Conservation (phyloP, 306 rosid species). For the Cicer arietinum region DNA sequence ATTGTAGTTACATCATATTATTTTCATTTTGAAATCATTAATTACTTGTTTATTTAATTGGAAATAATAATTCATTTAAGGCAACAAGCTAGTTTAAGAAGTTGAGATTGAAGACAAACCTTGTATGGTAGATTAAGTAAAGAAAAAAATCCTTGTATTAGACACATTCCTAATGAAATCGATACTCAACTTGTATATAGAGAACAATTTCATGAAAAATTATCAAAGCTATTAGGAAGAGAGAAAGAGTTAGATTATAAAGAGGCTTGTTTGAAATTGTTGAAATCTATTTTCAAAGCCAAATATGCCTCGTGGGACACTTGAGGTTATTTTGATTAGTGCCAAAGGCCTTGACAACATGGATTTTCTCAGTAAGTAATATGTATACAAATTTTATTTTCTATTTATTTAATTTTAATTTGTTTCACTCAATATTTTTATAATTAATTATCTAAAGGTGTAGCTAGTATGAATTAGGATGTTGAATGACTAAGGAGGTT, state of each 20-base stretch:
- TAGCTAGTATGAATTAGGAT: too few relatives aligned
- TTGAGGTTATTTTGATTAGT: slow-evolving; percentile 45
- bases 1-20: too few relatives aligned
- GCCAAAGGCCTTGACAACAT: slow-evolving; percentile 38
- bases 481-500: too few relatives aligned
- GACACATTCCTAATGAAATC: neutral
- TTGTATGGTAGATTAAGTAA: neutral
- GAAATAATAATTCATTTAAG: neutral
- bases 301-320: slow-evolving; percentile 46
- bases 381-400: too few relatives aligned
- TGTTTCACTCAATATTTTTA: too few relatives aligned
- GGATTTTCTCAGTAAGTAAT: slow-evolving; percentile 39
- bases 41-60: neutral
- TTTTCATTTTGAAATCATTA: too few relatives aligned
- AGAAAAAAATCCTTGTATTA: neutral
- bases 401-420: too few relatives aligned
- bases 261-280: neutral
- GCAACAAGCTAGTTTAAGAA: neutral
- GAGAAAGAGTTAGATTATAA: neutral
- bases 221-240: neutral
- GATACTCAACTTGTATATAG: neutral
- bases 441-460: too few relatives aligned
- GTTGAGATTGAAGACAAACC: neutral
- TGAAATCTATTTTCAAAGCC: neutral
- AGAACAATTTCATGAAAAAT: neutral